Conservation (phyloP, 2,329 filamentous ascomycete genomes). For the Pestalotiopsis sp. region DNA sequence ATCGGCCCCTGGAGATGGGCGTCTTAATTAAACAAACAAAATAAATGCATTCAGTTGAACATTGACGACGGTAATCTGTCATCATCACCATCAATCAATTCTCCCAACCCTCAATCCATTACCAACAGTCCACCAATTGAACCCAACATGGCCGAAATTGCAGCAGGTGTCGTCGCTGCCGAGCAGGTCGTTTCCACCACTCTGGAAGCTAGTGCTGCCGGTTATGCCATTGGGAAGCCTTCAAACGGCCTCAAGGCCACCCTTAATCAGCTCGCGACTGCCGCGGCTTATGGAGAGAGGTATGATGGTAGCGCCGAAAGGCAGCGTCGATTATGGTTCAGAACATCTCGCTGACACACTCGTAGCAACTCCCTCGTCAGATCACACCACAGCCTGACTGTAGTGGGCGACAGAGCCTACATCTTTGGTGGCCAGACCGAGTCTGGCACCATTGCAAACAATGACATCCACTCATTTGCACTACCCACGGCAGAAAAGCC, state of each 20-base stretch:
- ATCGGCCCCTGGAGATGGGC: not conserved
- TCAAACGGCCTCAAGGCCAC: constrained; percentile 55
- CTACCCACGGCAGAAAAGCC: constrained; percentile 46
- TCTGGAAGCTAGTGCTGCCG: constrained; percentile 42
- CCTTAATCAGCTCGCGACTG: constrained; percentile 48
- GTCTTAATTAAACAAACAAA: not conserved
- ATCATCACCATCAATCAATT: not conserved
- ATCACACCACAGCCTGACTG: constrained; percentile 53
- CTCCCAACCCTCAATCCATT: not conserved
- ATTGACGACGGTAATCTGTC: no score
- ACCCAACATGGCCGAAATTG: constrained; percentile 39
- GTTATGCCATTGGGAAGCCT: constrained; percentile 49
- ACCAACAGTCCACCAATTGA: not conserved
- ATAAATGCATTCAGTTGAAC: not conserved
- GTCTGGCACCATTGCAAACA: constrained; percentile 44
- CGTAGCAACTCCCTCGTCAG: constrained; percentile 43
- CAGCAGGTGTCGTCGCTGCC: constrained; percentile 39
- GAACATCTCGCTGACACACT: not conserved
- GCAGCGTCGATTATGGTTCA: not conserved
- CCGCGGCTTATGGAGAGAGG: constrained; percentile 30
- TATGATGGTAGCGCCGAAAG: constrained; percentile 18
- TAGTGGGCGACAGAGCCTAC: constrained; percentile 56
- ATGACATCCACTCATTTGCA: constrained; percentile 55
- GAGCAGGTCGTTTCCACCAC: constrained; percentile 44
- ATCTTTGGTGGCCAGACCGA: constrained; percentile 54